phyloP scores from a whole-genome alignment of 1,284 basidiomycete species.

The Rhodotorula sp. region DNA sequence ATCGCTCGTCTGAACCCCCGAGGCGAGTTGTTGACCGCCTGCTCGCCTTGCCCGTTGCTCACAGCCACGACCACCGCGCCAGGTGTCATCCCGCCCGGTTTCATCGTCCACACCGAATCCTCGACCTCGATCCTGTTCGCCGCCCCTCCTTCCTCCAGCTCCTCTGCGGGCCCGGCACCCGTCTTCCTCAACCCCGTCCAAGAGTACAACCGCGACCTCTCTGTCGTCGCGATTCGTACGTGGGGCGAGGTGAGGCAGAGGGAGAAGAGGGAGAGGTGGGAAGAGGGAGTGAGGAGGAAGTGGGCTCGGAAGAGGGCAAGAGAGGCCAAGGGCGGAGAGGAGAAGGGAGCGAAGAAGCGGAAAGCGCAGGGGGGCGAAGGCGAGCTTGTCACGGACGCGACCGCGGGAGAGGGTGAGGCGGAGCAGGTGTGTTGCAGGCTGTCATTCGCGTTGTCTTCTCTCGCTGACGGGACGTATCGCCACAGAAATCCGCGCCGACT shows the following conservation, averaged over 20 bases:
- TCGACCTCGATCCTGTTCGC: constrained; percentile 40
- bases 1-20: too few species aligned
- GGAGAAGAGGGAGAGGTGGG: constrained; percentile 65
- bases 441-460: too few species aligned
- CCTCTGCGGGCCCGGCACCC: constrained; percentile 30
- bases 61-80: not conserved
- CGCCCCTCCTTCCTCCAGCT: not conserved
- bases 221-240: constrained; percentile 79
- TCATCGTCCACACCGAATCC: constrained; percentile 35
- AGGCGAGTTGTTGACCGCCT: not conserved
- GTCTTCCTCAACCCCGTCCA: constrained; percentile 96
- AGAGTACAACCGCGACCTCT: constrained; percentile 95
- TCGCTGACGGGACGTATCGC: too few species aligned
- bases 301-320: constrained; percentile 48
- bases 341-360: constrained; percentile 25
- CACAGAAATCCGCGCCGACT: not conserved
- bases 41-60: not conserved
- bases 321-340: constrained; percentile 20
- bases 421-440: not conserved
- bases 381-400: constrained; percentile 4
- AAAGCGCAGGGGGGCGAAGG: constrained; percentile 40
- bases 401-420: constrained; percentile 31
- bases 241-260: constrained; percentile 76
- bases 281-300: constrained; percentile 46
- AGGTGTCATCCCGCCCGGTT: constrained; percentile 18